These are phyloP conservation scores for Microcera coccophila DNA, from an alignment of 2,329 filamentous ascomycete species.

Conservation along the genomic window DNA sequence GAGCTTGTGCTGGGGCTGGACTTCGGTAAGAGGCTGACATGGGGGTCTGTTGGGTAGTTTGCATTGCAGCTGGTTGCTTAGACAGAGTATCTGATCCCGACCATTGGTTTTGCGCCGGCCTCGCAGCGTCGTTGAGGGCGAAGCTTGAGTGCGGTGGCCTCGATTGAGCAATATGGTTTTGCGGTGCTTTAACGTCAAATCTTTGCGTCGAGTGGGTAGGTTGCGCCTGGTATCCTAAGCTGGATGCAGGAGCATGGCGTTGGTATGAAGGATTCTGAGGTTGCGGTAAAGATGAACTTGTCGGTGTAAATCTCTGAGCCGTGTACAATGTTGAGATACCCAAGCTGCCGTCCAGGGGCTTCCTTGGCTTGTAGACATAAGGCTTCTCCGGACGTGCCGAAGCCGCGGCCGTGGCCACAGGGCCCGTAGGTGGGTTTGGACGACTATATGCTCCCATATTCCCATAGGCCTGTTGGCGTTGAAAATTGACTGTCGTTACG, in stretches of 20 bases:
- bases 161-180: slow-evolving; percentile 11
- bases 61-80: slow-evolving; percentile 1
- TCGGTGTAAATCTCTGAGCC: slow-evolving; percentile 24
- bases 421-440: slow-evolving; percentile 4
- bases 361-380: slow-evolving; percentile 51
- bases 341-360: slow-evolving; percentile 28
- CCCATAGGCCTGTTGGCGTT: slow-evolving; percentile 27
- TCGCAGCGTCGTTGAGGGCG: slow-evolving; percentile 1
- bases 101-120: slow-evolving; percentile 15
- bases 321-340: slow-evolving; percentile 21
- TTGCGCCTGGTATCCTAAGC: slow-evolving; percentile 9
- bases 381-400: slow-evolving; percentile 39
- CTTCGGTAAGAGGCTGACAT: slow-evolving; percentile 7
- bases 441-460: slow-evolving; percentile 8
- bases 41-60: not conserved
- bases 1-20: slow-evolving; percentile 6
- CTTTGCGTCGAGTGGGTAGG: slow-evolving; percentile 18
- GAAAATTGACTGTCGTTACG: slow-evolving; percentile 24
- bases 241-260: slow-evolving; percentile 13
- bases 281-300: slow-evolving; percentile 6
- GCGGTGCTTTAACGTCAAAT: slow-evolving; percentile 21
- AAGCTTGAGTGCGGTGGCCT: not conserved
- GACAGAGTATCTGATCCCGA: slow-evolving; percentile 1
- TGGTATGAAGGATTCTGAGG: slow-evolving; percentile 11
- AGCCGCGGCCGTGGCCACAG: not conserved